A percentile compares a stretch with the other conserved stretches of the same genome.
These are phyloP conservation scores for Pseudocercospora macadamiae DNA, from an alignment of 2,329 filamentous ascomycete species.

Conservation along the genomic window DNA sequence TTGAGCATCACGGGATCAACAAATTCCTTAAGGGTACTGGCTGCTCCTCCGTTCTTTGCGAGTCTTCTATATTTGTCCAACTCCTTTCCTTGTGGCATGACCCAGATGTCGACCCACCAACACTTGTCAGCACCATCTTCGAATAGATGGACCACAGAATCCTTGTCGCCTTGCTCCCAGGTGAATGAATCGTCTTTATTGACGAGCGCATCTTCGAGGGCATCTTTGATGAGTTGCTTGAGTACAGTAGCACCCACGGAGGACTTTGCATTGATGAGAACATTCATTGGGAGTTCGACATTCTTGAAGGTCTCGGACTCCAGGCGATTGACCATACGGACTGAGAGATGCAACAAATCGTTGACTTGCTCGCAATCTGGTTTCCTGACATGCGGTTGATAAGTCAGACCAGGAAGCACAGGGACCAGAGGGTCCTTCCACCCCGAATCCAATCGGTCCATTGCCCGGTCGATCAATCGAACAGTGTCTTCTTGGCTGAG, in stretches of 20 bases:
- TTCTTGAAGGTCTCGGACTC: not conserved
- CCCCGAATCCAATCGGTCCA: not conserved
- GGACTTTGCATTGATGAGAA: not conserved
- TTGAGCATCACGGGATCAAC: not conserved
- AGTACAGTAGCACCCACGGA: not conserved
- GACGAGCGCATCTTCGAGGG: not conserved
- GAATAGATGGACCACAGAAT: not conserved
- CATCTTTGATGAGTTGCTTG: not conserved
- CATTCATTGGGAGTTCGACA: not conserved
- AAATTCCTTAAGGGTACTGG: not conserved
- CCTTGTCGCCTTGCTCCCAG: not conserved
- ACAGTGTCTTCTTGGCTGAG: not conserved
- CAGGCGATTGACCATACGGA: not conserved
- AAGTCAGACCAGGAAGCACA: not conserved
- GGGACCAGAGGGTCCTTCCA: not conserved
- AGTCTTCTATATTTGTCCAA: not conserved
- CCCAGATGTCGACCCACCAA: slow-evolving; percentile 3
- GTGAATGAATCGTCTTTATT: not conserved
- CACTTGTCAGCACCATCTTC: not conserved
- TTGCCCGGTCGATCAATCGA: not conserved
- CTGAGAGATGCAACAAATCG: not conserved
- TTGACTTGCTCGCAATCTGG: not conserved
- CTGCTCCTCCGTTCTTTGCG: not conserved
- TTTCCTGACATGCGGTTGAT: not conserved
- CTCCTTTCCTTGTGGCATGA: not conserved